These are phyloP conservation scores for Endoconidiophora polonica DNA, from an alignment of 2,329 filamentous ascomycete genomes.

Conservation along the genomic window DNA sequence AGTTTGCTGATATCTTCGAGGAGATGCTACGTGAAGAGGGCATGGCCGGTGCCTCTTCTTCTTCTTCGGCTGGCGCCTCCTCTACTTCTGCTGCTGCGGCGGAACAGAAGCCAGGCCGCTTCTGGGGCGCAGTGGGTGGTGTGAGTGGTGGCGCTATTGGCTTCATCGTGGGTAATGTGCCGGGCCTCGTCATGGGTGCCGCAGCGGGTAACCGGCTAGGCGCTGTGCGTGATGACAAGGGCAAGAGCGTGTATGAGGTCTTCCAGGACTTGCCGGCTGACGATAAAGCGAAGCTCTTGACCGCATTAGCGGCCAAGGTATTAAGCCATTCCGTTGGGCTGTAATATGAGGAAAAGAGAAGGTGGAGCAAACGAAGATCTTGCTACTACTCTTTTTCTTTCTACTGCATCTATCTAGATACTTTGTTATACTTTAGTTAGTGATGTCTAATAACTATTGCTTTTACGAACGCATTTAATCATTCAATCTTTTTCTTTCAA, in stretches of 20 bases:
- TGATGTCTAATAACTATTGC: neutral
- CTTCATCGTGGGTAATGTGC: conserved; percentile 87
- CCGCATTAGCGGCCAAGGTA: conserved; percentile 70
- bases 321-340: conserved; percentile 62
- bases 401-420: neutral
- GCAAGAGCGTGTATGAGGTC: conserved; percentile 88
- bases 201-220: conserved; percentile 89
- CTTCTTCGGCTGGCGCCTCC: neutral
- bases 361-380: neutral
- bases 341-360: conserved; percentile 15
- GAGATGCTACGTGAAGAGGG: conserved; percentile 79
- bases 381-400: neutral
- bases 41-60: conserved; percentile 51
- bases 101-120: conserved; percentile 31
- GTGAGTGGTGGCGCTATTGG: conserved; percentile 78
- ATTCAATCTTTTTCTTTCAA: no score
- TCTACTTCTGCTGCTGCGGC: neutral
- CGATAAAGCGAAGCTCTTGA: conserved; percentile 66
- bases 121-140: conserved; percentile 78
- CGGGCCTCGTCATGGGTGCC: conserved; percentile 73
- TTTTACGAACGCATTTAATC: neutral
- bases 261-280: conserved; percentile 72
- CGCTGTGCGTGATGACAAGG: conserved; percentile 71
- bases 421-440: neutral
- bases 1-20: conserved; percentile 80